Base-by-base conservation (phyloP, 2,329 filamentous ascomycete genomes). In the Aspergillus neoniger region DNA sequence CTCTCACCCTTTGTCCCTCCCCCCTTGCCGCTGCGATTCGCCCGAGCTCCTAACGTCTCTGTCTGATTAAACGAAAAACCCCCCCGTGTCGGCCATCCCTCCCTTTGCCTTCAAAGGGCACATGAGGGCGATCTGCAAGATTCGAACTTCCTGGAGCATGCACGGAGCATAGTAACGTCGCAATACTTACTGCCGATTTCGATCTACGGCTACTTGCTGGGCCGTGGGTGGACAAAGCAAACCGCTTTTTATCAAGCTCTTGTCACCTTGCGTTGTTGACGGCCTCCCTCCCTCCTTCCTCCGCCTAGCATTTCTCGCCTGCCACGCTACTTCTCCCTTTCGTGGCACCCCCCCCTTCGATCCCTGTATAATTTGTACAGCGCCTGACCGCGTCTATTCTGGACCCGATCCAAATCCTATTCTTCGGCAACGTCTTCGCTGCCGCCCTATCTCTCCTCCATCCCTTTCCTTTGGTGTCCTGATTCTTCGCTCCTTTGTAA, bases 91-190 rank as follows among this genome's bases (percentile, higher is more conserved):
- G 57, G 39, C 60, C 55, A 54, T 68, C 68, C 64, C 66, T 63
- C 60, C 68, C 65, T 63, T 65, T 65, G 69, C 17, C 47, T n/a
- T 65, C 65, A 71, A 64, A 67, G 65, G 65, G 69, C 72, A 70
- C 67, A 74, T 74, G 72, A 76, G 69, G 69, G 67, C 69, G 69
- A 75, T 72, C 70, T 70, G 69, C 73, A 68, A 65, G 64, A 66
- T 72, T 72, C 67, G 70, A 73, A 69, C 71, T 76, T 75, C 70
- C 71, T 74, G 71, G 72, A 73, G 74, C 72, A 76, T 76, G 75
- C 74, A 76, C 75, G 72, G 74, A 76, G 74, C 69, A 71, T 74
- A 74, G 73, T 74, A 72, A 72, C 68, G 62, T 73, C 66, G 70
- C 72, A 67, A 67, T 69, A 66, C 63, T 60, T 58, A 64, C 68